A percentile compares a stretch with the other conserved stretches of the same genome.
Conservation (phyloP, 2,329 filamentous ascomycete species). For the Nemania bipapillata region DNA sequence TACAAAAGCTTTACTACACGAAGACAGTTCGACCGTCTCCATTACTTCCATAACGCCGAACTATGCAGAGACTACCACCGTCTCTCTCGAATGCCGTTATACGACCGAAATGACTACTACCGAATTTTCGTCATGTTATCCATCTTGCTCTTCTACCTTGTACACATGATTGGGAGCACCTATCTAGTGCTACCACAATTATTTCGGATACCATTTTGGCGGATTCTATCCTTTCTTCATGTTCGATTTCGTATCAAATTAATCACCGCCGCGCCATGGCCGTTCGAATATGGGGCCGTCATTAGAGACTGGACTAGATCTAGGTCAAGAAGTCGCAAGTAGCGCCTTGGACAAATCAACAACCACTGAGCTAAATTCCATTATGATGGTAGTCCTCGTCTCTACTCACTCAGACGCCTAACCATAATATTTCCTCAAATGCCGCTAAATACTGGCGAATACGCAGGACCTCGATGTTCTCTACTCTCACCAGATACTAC, state of each 20-base stretch:
- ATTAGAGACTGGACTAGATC: not conserved
- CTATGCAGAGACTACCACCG: slow-evolving; percentile 26
- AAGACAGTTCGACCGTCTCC: slow-evolving; percentile 10
- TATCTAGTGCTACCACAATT: not conserved
- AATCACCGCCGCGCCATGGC: not conserved
- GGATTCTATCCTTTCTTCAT: not conserved
- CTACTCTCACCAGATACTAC: not conserved
- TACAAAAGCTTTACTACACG: slow-evolving; percentile 29
- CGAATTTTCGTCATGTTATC: not conserved
- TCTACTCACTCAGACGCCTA: not conserved
- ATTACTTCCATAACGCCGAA: slow-evolving; percentile 32
- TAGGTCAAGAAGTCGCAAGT: not conserved
- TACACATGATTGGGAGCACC: not conserved
- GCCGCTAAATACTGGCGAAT: not conserved
- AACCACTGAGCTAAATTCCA: not conserved
- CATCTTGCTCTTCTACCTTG: not conserved
- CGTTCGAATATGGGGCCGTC: not conserved
- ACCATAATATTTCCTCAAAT: not conserved
- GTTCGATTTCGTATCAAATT: not conserved
- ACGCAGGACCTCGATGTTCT: not conserved
- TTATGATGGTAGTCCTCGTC: not conserved
- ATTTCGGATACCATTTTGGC: not conserved
- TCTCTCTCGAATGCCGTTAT: slow-evolving; percentile 23
- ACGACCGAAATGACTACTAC: slow-evolving; percentile 13
- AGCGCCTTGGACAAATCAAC: not conserved